Conservation (phyloP, 2,329 filamentous ascomycete species). For the Pseudogymnoascus sp. region DNA sequence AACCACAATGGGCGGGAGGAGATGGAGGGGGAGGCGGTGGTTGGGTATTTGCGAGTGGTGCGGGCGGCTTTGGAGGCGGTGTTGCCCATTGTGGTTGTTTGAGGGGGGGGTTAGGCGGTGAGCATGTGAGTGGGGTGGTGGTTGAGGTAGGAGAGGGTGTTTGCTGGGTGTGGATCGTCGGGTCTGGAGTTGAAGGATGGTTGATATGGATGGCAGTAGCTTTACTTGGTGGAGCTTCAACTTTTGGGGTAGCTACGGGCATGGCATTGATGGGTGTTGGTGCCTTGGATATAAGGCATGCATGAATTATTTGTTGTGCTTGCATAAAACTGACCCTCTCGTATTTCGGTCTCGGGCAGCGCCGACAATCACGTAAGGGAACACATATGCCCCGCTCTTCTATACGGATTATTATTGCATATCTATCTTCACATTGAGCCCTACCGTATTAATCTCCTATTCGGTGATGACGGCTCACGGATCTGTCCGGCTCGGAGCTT, state of each 20-base stretch:
- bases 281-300: background rate
- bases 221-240: constrained; percentile 3
- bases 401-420: background rate
- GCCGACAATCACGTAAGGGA: too few species aligned
- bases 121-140: background rate
- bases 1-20: background rate
- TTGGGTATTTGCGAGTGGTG: background rate
- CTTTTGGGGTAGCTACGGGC: background rate
- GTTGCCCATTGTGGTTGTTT: background rate
- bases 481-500: background rate
- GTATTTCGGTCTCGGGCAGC: background rate
- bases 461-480: background rate
- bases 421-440: background rate
- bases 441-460: background rate
- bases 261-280: background rate
- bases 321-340: background rate
- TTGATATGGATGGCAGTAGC: background rate
- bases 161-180: background rate
- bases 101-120: background rate
- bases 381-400: too few species aligned
- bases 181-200: background rate
- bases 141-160: background rate
- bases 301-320: background rate
- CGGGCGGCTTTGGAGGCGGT: background rate
- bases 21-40: background rate